phyloP scores from a whole-genome alignment of 2,329 filamentous ascomycete species.

The Apiospora phragmitis region DNA sequence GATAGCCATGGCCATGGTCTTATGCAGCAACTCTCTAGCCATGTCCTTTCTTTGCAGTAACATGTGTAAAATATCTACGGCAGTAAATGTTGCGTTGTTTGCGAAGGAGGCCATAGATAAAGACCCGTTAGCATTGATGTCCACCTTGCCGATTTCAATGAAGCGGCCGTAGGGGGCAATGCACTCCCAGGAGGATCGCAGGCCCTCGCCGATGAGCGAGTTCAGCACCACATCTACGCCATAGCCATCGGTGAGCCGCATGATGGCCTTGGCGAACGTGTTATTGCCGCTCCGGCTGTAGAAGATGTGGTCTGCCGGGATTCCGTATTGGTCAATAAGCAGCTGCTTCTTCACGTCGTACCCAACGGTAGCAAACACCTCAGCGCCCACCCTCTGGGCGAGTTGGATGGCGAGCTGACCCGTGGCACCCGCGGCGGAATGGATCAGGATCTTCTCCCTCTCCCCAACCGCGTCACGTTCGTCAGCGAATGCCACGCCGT shows the following conservation, averaged over 20 bases:
- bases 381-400: not conserved
- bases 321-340: not conserved
- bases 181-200: conserved; percentile 14
- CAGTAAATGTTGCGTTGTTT: not conserved
- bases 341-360: not conserved
- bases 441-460: not conserved
- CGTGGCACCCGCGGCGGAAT: conserved; percentile 17
- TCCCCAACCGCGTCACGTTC: not conserved
- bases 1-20: not conserved
- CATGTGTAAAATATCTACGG: not conserved
- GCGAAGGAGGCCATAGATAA: not conserved
- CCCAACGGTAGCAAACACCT: not conserved
- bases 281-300: not conserved
- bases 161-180: not conserved
- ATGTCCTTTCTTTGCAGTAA: not conserved
- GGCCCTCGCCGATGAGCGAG: conserved; percentile 31
- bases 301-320: not conserved
- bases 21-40: not conserved
- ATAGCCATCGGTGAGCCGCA: not conserved
- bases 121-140: not conserved
- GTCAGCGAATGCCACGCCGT: not conserved
- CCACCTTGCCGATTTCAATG: conserved; percentile 1
- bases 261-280: not conserved
- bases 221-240: conserved; percentile 19
- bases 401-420: not conserved